Conservation (phyloP, 1,139 yeast species). For the Entelexis sorbosivorans region DNA sequence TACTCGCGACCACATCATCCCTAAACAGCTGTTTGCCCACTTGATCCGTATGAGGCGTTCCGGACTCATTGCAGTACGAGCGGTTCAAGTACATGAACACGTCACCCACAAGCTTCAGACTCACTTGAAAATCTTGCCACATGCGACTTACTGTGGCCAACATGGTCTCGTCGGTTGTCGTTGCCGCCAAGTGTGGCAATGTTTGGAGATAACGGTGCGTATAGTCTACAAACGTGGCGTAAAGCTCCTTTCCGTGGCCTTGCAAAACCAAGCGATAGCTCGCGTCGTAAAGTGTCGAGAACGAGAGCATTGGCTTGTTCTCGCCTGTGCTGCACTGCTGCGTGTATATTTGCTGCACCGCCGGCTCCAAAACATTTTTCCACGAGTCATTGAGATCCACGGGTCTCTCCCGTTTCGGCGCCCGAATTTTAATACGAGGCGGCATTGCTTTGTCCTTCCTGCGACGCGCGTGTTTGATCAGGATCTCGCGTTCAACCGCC, state of each 20-base stretch:
- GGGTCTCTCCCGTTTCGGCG: constrained; percentile 48
- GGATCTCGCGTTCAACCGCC: neutral
- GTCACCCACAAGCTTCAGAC: constrained; percentile 75
- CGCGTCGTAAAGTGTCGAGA: constrained; percentile 72
- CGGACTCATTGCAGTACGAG: constrained; percentile 68
- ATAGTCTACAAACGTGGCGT: constrained; percentile 48
- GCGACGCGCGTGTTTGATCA: neutral
- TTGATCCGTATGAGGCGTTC: constrained; percentile 59
- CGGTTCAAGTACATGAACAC: constrained; percentile 77
- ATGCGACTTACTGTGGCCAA: constrained; percentile 9
- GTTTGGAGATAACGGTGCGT: constrained; percentile 43
- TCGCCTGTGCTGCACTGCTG: constrained; percentile 40
- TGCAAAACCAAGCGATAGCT: constrained; percentile 71
- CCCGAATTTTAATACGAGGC: constrained; percentile 50
- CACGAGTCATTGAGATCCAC: constrained; percentile 63
- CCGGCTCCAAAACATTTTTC: constrained; percentile 50
- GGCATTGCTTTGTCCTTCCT: constrained; percentile 7
- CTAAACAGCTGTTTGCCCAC: constrained; percentile 57
- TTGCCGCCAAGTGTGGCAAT: neutral
- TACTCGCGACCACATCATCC: constrained; percentile 41
- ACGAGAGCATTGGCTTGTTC: constrained; percentile 40
- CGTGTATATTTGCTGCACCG: constrained; percentile 53
- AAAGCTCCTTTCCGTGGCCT: constrained; percentile 59
- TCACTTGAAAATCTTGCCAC: constrained; percentile 68
- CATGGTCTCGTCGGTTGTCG: neutral